These are phyloP conservation scores for Platanthera zijinensis DNA, from an alignment of 106 monocot species.

Conservation along the genomic window DNA sequence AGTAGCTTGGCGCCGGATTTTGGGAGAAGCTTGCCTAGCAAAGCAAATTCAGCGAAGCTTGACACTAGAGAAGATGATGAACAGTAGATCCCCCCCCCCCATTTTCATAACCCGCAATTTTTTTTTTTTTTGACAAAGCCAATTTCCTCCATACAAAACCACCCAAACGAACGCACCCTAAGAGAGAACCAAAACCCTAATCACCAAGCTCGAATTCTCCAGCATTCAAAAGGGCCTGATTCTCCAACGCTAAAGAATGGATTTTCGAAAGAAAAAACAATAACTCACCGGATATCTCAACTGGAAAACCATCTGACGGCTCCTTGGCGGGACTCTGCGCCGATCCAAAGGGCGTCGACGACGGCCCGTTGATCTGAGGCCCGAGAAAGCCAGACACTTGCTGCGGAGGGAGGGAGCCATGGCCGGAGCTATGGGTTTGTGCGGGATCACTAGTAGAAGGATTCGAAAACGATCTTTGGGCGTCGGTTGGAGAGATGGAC, in stretches of 20 bases:
- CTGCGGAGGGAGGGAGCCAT: slow-evolving; percentile 26
- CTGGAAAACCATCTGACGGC: neutral
- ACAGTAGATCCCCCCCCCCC: no score
- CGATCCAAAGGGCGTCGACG: slow-evolving; percentile 2
- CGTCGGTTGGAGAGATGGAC: slow-evolving; percentile 78
- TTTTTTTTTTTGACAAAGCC: no score
- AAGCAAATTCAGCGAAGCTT: no score
- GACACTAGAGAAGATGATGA: no score
- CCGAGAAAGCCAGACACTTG: neutral
- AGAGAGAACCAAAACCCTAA: neutral
- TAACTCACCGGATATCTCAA: slow-evolving; percentile 11
- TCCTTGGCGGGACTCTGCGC: neutral
- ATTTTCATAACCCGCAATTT: no score
- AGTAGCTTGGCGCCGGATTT: no score
- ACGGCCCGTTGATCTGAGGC: neutral
- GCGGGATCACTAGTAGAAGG: slow-evolving; percentile 7
- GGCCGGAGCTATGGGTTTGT: slow-evolving; percentile 26
- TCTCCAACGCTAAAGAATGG: neutral
- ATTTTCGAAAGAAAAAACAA: neutral
- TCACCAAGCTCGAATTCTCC: neutral
- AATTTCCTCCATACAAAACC: no score
- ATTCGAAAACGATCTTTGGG: slow-evolving; percentile 22
- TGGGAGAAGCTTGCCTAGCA: no score
- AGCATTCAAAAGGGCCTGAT: neutral
- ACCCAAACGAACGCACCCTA: no score